These are phyloP conservation scores for Thermomucor indicae-seudaticae DNA, from an alignment of 371 early-diverging fungal genomes.

Conservation along the genomic window DNA sequence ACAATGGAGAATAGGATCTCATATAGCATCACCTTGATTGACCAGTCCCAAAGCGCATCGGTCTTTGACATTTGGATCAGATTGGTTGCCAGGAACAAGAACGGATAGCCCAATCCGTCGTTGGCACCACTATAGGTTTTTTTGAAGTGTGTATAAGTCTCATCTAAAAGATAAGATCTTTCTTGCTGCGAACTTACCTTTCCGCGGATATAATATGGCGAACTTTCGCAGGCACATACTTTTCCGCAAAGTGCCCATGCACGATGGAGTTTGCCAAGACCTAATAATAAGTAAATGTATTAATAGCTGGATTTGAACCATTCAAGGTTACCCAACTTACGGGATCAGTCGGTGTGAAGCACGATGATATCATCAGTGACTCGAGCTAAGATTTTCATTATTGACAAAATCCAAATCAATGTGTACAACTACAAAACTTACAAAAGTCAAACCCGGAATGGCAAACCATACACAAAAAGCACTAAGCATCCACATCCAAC, in stretches of 20 bases:
- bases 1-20: constrained; percentile 68
- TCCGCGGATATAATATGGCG: constrained; percentile 86
- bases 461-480: constrained; percentile 12
- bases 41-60: constrained; percentile 70
- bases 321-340: constrained; percentile 16
- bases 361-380: constrained; percentile 37
- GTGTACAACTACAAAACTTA: constrained; percentile 3
- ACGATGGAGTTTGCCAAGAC: constrained; percentile 90
- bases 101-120: constrained; percentile 84
- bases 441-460: constrained; percentile 17
- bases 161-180: not conserved
- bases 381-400: constrained; percentile 17
- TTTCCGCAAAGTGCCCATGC: constrained; percentile 92
- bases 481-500: constrained; percentile 47
- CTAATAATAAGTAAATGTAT: constrained; percentile 13
- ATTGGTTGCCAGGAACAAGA: constrained; percentile 75
- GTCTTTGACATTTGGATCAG: constrained; percentile 54
- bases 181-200: constrained; percentile 23
- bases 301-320: too few relatives aligned
- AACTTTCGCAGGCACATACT: constrained; percentile 76
- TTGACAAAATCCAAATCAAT: not conserved
- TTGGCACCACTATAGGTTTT: constrained; percentile 59
- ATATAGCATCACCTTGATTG: constrained; percentile 67
- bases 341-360: constrained; percentile 44
- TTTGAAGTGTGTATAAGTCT: not conserved